A percentile compares a stretch with the other conserved stretches of the same genome.
phyloP scores from a whole-genome alignment of 208 protist genomes.

The Leptomonas seymouri region DNA sequence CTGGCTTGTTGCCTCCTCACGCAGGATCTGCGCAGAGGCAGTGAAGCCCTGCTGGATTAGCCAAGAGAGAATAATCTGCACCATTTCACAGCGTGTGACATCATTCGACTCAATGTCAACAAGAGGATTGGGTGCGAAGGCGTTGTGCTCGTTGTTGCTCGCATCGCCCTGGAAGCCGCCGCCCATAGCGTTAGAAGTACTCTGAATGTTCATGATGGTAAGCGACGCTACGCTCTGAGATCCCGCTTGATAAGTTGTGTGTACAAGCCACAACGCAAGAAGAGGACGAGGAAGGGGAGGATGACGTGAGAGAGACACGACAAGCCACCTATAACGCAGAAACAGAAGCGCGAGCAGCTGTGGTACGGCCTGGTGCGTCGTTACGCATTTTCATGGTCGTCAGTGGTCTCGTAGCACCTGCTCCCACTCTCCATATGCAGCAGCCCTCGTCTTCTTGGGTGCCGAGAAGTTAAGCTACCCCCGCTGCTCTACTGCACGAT shows the following conservation, averaged over 20 bases:
- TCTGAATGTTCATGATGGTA: slow-evolving; percentile 15
- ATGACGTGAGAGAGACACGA: not conserved
- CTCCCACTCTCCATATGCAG: no score
- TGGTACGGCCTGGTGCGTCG: no score
- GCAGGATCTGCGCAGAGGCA: slow-evolving; percentile 80
- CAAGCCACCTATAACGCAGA: not conserved
- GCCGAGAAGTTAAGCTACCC: no score
- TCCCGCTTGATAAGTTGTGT: not conserved
- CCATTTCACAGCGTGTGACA: slow-evolving; percentile 64
- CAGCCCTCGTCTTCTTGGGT: no score
- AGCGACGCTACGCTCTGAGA: not conserved
- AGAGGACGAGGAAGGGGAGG: not conserved
- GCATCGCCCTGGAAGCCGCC: not conserved
- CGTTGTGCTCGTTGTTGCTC: not conserved
- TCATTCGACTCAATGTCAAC: slow-evolving; percentile 69
- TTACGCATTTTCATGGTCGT: no score
- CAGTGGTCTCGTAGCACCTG: no score
- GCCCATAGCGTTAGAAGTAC: not conserved
- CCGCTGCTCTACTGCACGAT: no score
- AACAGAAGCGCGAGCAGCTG: not conserved
- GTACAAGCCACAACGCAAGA: not conserved
- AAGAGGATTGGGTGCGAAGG: slow-evolving; percentile 33
- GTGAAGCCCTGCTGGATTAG: slow-evolving; percentile 72
- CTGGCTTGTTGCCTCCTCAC: slow-evolving; percentile 76
- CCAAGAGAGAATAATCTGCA: slow-evolving; percentile 77